A percentile compares a stretch with the other conserved stretches of the same genome.
phyloP scores from a whole-genome alignment of 1,284 basidiomycete species.

The Tilletia walkeri region DNA sequence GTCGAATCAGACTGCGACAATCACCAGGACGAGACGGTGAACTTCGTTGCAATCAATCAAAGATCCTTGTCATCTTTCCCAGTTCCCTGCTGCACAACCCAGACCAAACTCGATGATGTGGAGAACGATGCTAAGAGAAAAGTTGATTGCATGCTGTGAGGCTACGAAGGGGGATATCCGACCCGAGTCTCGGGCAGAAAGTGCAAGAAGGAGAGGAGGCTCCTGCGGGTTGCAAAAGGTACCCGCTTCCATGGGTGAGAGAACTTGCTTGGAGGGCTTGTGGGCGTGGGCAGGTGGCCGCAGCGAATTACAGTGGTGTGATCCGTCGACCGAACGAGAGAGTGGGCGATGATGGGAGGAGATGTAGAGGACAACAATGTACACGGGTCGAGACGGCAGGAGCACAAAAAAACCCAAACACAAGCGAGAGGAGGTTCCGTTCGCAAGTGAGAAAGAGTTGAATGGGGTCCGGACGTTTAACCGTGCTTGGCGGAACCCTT shows the following conservation, averaged over 20 bases:
- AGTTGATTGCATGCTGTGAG: constrained; percentile 17
- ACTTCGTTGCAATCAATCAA: no score
- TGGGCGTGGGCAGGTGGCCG: background rate
- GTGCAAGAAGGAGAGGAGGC: background rate
- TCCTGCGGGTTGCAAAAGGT: background rate
- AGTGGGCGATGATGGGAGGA: no score
- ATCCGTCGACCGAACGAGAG: no score
- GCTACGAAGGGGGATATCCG: background rate
- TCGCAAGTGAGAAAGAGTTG: no score
- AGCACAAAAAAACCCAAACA: no score
- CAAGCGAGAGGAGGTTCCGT: no score
- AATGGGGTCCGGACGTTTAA: background rate
- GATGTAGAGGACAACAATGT: background rate
- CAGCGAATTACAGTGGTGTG: background rate
- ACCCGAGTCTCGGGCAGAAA: no score
- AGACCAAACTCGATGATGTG: background rate
- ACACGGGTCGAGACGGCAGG: background rate
- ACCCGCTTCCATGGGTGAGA: background rate
- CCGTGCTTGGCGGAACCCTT: constrained; percentile 18
- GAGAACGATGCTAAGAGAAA: constrained; percentile 10
- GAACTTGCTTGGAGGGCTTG: background rate
- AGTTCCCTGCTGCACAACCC: no score
- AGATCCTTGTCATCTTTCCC: no score
- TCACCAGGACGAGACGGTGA: no score
- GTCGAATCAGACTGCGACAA: no score